Percentiles rank a stretch among this genome's conserved stretches.
Conservation (phyloP, 805 yeast genomes). For the Wickerhamomyces rabaulensis region DNA sequence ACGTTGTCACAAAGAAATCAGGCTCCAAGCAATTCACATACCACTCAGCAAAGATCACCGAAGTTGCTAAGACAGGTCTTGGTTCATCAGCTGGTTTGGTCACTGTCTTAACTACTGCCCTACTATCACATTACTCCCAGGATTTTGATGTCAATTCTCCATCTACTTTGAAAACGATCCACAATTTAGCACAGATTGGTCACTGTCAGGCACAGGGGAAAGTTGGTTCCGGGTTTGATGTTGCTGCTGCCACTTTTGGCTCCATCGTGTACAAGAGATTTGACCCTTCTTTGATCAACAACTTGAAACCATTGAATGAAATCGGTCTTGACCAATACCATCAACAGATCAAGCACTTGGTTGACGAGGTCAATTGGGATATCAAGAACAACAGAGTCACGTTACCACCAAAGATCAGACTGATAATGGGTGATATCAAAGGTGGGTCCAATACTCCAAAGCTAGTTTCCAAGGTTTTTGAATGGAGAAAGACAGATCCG, state of each 20-base stretch:
- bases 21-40: conserved; percentile 44
- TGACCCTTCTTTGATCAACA: conserved; percentile 44
- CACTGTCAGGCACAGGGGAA: conserved; percentile 95
- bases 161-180: conserved; percentile 39
- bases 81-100: conserved; percentile 96
- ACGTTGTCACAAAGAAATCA: conserved; percentile 32
- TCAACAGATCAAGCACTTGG: conserved; percentile 28
- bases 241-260: conserved; percentile 92
- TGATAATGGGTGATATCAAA: conserved; percentile 89
- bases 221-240: conserved; percentile 96
- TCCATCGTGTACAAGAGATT: conserved; percentile 80
- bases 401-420: conserved; percentile 62
- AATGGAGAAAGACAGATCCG: conserved; percentile 58
- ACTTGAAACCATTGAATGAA: conserved; percentile 27
- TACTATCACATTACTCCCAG: conserved; percentile 43
- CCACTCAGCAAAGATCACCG: conserved; percentile 54
- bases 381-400: conserved; percentile 48
- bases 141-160: conserved; percentile 27
- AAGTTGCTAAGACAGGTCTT: conserved; percentile 89
- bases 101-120: conserved; percentile 68
- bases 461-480: conserved; percentile 67
- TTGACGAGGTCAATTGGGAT: conserved; percentile 53
- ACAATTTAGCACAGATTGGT: conserved; percentile 81
- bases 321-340: conserved; percentile 24
- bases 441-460: conserved; percentile 95